These are phyloP conservation scores for Ilyonectria sp. DNA, from an alignment of 2,329 filamentous ascomycete species.

Conservation along the genomic window DNA sequence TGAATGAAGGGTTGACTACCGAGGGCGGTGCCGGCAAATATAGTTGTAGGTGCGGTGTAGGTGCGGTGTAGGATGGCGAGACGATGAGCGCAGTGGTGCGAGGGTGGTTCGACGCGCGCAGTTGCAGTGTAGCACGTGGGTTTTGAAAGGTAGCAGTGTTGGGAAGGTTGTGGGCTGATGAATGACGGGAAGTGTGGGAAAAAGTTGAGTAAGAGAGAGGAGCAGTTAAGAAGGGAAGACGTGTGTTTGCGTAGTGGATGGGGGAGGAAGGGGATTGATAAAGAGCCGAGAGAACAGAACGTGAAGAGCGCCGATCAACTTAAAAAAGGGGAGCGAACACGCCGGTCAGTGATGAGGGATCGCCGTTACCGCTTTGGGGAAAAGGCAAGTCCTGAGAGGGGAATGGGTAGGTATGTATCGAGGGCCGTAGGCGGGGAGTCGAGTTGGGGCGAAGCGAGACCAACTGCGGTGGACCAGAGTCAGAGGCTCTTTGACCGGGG, in stretches of 20 bases:
- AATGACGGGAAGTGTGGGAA: slow-evolving; percentile 10
- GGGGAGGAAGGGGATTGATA: slow-evolving; percentile 43
- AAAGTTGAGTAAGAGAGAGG: slow-evolving; percentile 10
- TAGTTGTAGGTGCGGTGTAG: slow-evolving; percentile 44
- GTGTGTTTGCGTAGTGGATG: slow-evolving; percentile 20
- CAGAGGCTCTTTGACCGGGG: slow-evolving; percentile 26
- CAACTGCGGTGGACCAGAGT: slow-evolving; percentile 28
- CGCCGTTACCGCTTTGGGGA: slow-evolving; percentile 47
- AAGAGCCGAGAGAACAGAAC: slow-evolving; percentile 40
- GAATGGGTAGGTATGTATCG: background rate
- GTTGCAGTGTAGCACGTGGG: slow-evolving; percentile 45
- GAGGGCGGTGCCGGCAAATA: slow-evolving; percentile 43
- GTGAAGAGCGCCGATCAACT: slow-evolving; percentile 47
- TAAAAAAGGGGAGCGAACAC: slow-evolving; percentile 45
- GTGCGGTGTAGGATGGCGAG: slow-evolving; percentile 44
- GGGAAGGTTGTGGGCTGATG: slow-evolving; percentile 41
- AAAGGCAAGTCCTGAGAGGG: slow-evolving; percentile 33
- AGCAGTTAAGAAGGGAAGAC: slow-evolving; percentile 26
- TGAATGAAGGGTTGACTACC: slow-evolving; percentile 36
- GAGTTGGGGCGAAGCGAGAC: slow-evolving; percentile 40
- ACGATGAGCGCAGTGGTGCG: slow-evolving; percentile 43
- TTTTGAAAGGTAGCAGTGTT: slow-evolving; percentile 40
- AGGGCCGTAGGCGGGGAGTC: slow-evolving; percentile 36
- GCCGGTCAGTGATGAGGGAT: slow-evolving; percentile 45
- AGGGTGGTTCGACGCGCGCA: slow-evolving; percentile 49